These are phyloP conservation scores for Crithidia fasciculata DNA, from an alignment of 208 protist species.

Conservation along the genomic window DNA sequence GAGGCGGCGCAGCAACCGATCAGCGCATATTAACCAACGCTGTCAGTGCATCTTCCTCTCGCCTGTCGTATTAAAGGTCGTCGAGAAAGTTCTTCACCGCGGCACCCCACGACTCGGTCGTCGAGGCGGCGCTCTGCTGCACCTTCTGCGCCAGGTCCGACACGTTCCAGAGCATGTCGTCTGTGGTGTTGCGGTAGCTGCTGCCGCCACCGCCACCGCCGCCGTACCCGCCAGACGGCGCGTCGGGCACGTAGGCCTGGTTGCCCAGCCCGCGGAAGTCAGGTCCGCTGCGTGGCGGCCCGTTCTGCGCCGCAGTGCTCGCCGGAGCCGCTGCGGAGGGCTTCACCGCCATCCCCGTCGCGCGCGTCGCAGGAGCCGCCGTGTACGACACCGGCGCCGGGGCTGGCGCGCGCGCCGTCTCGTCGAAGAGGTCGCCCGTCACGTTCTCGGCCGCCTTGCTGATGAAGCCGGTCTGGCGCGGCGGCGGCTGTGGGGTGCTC, in stretches of 20 bases:
- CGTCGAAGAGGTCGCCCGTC: constrained; percentile 37
- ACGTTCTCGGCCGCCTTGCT: constrained; percentile 31
- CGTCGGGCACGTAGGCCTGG: constrained; percentile 52
- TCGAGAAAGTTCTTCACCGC: constrained; percentile 70
- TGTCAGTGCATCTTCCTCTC: too few species aligned
- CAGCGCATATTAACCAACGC: too few species aligned
- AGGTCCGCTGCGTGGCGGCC: constrained; percentile 41
- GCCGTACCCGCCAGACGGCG: constrained; percentile 9
- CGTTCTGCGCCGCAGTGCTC: neutral
- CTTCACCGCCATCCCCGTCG: neutral
- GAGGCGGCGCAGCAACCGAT: too few species aligned
- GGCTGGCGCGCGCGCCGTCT: constrained; percentile 15
- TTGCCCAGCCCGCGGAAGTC: constrained; percentile 75
- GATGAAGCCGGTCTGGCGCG: constrained; percentile 36
- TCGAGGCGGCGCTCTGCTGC: constrained; percentile 47
- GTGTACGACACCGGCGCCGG: constrained; percentile 10
- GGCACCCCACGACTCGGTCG: constrained; percentile 48
- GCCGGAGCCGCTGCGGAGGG: neutral
- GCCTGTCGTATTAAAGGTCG: constrained; percentile 39
- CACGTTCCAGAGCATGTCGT: constrained; percentile 67
- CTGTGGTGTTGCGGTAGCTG: constrained; percentile 11
- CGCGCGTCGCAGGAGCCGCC: constrained; percentile 17
- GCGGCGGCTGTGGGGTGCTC: constrained; percentile 19
- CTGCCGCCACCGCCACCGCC: constrained; percentile 7
- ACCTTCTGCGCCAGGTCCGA: constrained; percentile 57